Evolutionary conservation across 2,329 filamentous ascomycete genomes (phyloP).

Genomic region (Incumbomyces delicatus): DNA sequence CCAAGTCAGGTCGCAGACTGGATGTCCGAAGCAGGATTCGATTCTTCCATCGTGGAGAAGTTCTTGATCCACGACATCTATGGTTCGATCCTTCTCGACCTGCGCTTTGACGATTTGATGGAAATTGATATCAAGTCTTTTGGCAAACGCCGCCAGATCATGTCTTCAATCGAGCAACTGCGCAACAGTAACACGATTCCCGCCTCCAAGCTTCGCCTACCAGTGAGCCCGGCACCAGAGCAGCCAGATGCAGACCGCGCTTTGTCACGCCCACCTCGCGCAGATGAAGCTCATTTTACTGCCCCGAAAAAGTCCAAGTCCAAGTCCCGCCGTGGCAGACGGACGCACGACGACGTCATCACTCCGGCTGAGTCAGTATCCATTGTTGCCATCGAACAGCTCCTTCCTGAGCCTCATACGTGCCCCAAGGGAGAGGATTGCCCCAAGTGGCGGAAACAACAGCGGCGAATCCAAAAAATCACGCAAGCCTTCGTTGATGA

Average conservation of each 20-base stretch:
- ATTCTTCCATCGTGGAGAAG: conserved; percentile 64
- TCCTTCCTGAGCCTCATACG: conserved; percentile 71
- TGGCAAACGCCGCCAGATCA: conserved; percentile 52
- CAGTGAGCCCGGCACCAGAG: background rate
- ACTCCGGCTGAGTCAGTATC: conserved; percentile 76
- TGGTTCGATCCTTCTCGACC: conserved; percentile 73
- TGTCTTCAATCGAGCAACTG: conserved; percentile 48
- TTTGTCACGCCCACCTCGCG: conserved; percentile 14
- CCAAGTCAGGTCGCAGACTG: conserved; percentile 45
- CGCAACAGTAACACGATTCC: conserved; percentile 27
- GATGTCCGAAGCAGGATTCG: conserved; percentile 77
- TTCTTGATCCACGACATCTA: conserved; percentile 91
- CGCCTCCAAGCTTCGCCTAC: conserved; percentile 8
- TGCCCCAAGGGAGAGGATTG: conserved; percentile 84
- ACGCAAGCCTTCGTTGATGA: conserved; percentile 60
- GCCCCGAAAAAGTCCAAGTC: conserved; percentile 10
- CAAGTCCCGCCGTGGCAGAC: conserved; percentile 22
- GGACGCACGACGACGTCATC: conserved; percentile 46
- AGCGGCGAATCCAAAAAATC: conserved; percentile 65
- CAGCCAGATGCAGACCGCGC: conserved; percentile 2
- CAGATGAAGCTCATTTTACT: conserved; percentile 16
- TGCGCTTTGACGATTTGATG: conserved; percentile 74
- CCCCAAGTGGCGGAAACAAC: conserved; percentile 69
- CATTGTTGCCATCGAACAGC: conserved; percentile 83
- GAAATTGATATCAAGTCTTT: conserved; percentile 55